Base-by-base conservation (phyloP, 306 rosid species). In the Inga laurina region DNA sequence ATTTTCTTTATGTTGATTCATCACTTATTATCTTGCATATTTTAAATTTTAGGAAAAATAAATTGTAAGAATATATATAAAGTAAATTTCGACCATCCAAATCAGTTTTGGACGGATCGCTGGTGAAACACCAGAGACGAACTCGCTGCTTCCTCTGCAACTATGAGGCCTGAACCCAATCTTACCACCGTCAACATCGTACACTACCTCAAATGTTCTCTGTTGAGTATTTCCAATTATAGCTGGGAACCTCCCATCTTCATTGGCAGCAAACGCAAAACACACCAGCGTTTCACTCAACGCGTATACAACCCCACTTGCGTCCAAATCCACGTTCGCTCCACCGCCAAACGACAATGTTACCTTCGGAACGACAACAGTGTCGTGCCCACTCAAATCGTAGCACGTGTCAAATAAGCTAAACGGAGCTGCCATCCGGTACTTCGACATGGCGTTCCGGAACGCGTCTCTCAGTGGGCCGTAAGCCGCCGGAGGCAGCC, bases 401-500 rank as follows among this genome's bases (percentile, higher is more conserved):
- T n/a, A 59, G 5, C 66, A 59, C 66, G 66, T 59, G 66, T 59
- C 66, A 7, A 59, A 8, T 7, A 89, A 7, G 4, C 91, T 86
- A 21, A 86, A n/a, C 5, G 66, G 16, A 10, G 1, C 66, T 0
- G 34, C 34, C 66, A 21, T 22, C 15, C 0, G 34, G 30, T 59
- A 59, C 34, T 3, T 59, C 4, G 66, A 59, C 66, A 59, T 59
- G 34, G 12, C 64, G 0, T 21, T 24, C 34, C 24, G 66, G 66
- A 59, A 59, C 4, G 66, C 66, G 13, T 59, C 66, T 22, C 34
- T 59, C 5, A 59, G 32, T 34, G 66, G 15, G 5, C 34, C 15
- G 34, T 22, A 59, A 14, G 14, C 66, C 14, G 2, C 66, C 66
- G 34, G 15, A 10, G 32, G 66, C 1, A 59, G 15, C 66, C 34